phyloP scores from a whole-genome alignment of 1,284 basidiomycete genomes.

The Ustilago loliicola region DNA sequence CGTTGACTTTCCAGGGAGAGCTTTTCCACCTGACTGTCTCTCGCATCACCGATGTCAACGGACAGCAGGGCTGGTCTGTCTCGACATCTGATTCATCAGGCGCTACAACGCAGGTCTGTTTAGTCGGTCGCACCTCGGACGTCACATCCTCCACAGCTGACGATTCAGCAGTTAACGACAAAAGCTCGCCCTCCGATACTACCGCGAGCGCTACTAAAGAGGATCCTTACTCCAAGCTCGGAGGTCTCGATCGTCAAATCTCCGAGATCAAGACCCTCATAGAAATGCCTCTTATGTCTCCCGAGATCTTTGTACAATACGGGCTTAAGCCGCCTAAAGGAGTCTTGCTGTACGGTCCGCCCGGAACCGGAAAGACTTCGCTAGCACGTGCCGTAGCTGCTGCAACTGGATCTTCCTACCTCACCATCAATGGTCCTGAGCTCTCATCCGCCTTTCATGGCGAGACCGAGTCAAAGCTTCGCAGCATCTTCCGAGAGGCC shows the following conservation, averaged over 20 bases:
- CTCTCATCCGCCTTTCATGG: slow-evolving; percentile 95
- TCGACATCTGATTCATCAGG: slow-evolving; percentile 17
- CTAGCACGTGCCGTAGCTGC: slow-evolving; percentile 65
- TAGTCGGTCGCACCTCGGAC: slow-evolving; percentile 71
- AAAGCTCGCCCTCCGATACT: slow-evolving; percentile 1
- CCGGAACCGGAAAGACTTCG: slow-evolving; percentile 70
- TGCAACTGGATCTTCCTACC: slow-evolving; percentile 60
- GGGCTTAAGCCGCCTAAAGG: slow-evolving; percentile 73
- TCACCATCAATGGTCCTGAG: slow-evolving; percentile 88
- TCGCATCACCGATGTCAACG: slow-evolving; percentile 79
- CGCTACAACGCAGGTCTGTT: slow-evolving; percentile 29
- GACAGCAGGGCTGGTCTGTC: slow-evolving; percentile 76
- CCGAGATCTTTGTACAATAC: slow-evolving; percentile 89
- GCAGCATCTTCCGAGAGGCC: slow-evolving; percentile 90
- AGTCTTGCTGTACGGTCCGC: slow-evolving; percentile 69
- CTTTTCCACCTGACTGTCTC: slow-evolving; percentile 6
- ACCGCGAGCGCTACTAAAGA: slow-evolving; percentile 5
- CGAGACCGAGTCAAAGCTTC: slow-evolving; percentile 91
- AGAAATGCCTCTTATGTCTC: slow-evolving; percentile 90
- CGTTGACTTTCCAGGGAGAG: slow-evolving; percentile 31
- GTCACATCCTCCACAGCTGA: slow-evolving; percentile 65
- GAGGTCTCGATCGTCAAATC: slow-evolving; percentile 90
- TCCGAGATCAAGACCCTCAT: slow-evolving; percentile 90
- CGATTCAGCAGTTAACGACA: slow-evolving; percentile 29
- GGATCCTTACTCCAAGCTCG: slow-evolving; percentile 78